These are phyloP conservation scores for Fusarium sublunatum DNA, from an alignment of 2,329 filamentous ascomycete genomes.

Conservation along the genomic window DNA sequence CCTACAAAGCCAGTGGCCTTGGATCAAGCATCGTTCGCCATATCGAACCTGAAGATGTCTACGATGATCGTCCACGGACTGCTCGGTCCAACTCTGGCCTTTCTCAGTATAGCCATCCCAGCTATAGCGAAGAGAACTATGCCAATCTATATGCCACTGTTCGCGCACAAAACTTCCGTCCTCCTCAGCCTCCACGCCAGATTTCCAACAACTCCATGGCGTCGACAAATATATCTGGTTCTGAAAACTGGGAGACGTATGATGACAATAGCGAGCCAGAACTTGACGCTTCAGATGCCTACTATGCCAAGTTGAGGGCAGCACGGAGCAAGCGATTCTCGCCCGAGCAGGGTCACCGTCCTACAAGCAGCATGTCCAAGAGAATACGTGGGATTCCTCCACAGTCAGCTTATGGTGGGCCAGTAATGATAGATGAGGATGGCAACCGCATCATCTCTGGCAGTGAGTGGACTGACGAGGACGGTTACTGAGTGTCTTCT, in stretches of 20 bases:
- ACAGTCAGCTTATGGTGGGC: slow-evolving; percentile 58
- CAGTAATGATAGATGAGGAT: slow-evolving; percentile 65
- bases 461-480: slow-evolving; percentile 76
- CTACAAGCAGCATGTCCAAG: slow-evolving; percentile 61
- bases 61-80: slow-evolving; percentile 70
- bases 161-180: slow-evolving; percentile 55
- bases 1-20: slow-evolving; percentile 61
- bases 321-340: slow-evolving; percentile 73
- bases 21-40: slow-evolving; percentile 68
- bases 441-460: slow-evolving; percentile 72
- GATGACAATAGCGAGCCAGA: slow-evolving; percentile 85
- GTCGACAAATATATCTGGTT: slow-evolving; percentile 82
- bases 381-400: slow-evolving; percentile 65
- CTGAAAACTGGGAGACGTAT: slow-evolving; percentile 98
- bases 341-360: slow-evolving; percentile 59
- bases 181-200: slow-evolving; percentile 66
- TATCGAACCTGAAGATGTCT: slow-evolving; percentile 83
- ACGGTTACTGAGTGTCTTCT: slow-evolving; percentile 60
- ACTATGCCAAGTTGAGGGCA: slow-evolving; percentile 81
- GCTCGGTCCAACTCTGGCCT: slow-evolving; percentile 55
- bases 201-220: slow-evolving; percentile 74
- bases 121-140: slow-evolving; percentile 53
- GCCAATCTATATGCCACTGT: slow-evolving; percentile 57
- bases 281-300: slow-evolving; percentile 78
- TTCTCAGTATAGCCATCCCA: slow-evolving; percentile 49